Evolutionary conservation across 2,329 filamentous ascomycete species (phyloP), one percentile per base, ranked within the genome.

Genomic region (Aspergillus luchuensis): DNA sequence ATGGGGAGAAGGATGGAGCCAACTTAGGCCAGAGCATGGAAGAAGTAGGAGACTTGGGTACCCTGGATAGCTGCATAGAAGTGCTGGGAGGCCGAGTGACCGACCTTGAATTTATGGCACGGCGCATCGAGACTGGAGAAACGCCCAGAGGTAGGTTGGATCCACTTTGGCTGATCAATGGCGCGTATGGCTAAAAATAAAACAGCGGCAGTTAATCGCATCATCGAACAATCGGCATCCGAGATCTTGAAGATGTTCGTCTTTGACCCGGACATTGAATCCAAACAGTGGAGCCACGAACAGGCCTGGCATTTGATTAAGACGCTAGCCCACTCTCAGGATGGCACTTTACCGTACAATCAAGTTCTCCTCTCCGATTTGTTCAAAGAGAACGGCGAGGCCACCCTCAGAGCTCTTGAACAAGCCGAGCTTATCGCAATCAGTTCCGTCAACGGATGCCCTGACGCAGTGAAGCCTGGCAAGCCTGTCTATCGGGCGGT

Each of bases 171-270:
- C 5, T 21, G 19, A 17, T 8, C 10, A 5, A 11, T 25, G 5
- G 13, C 10, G 25, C 36, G 13, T 39, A 21, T 28, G 39, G 50
- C 68, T 76, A 21, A 51, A 76, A 60, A 25, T 17, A 28, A 36
- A 8, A 5, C 59, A 81, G 84, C 89, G 67, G 95, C 95, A 2
- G 89, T 97, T 2, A 82, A 87, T 21, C 92, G 97, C 65, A 98
- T 99, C 63, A 90, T 97, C 57, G 88, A 91, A 57, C 92, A 97
- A 72, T 90, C 90, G 17, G 91, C 92, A 0, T 91, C 91, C 0
- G 95, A 98, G 72, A 93, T 98, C 51, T 80, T 97, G 63, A 96
- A 97, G 72, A 92, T 97, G 83, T 98, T 93, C 78, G 85, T 99
- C 30, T 81, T 96, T 3, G 71, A 82, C 47, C 73, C 78, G 23